Percentiles rank a stretch among this genome's conserved stretches.
These are phyloP conservation scores for Otatea glauca DNA, from an alignment of 176 grass and related monocot species.

Conservation along the genomic window DNA sequence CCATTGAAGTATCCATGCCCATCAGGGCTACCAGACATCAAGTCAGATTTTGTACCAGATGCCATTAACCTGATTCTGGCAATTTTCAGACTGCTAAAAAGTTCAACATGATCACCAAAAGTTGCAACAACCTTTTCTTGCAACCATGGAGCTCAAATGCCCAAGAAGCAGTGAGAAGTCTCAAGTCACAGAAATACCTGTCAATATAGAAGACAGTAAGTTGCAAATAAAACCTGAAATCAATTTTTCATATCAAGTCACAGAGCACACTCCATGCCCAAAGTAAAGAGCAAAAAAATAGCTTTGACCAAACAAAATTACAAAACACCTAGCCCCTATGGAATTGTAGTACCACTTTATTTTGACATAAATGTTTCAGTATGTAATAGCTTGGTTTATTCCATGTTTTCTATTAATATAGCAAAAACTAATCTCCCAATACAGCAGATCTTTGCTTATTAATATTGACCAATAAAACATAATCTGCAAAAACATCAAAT, in stretches of 20 bases:
- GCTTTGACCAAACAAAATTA: slow-evolving; percentile 28
- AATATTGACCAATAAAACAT: slow-evolving; percentile 22
- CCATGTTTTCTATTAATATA: not conserved
- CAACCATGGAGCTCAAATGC: slow-evolving; percentile 49
- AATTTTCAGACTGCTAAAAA: slow-evolving; percentile 38
- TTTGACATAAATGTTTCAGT: slow-evolving; percentile 10
- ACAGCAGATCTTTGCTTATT: not conserved
- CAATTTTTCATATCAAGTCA: not conserved
- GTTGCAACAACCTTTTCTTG: slow-evolving; percentile 36
- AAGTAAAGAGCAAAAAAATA: slow-evolving; percentile 11
- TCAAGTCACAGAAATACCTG: slow-evolving; percentile 49
- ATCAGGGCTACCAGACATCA: slow-evolving; percentile 67
- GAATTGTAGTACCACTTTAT: slow-evolving; percentile 1
- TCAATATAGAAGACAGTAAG: slow-evolving; percentile 35
- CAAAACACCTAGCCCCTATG: not conserved
- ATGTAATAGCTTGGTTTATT: slow-evolving; percentile 7
- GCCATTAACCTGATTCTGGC: slow-evolving; percentile 57
- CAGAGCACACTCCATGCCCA: not conserved
- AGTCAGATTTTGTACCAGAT: slow-evolving; percentile 76
- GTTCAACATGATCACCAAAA: slow-evolving; percentile 36
- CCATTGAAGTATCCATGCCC: slow-evolving; percentile 64
- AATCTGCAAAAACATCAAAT: slow-evolving; percentile 16
- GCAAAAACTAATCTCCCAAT: not conserved
- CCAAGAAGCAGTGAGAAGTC: slow-evolving; percentile 18
- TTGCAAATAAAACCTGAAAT: slow-evolving; percentile 21